Evolutionary conservation across 1,139 yeast genomes (phyloP).

Genomic region (Lodderomyces jiufengensis): DNA sequence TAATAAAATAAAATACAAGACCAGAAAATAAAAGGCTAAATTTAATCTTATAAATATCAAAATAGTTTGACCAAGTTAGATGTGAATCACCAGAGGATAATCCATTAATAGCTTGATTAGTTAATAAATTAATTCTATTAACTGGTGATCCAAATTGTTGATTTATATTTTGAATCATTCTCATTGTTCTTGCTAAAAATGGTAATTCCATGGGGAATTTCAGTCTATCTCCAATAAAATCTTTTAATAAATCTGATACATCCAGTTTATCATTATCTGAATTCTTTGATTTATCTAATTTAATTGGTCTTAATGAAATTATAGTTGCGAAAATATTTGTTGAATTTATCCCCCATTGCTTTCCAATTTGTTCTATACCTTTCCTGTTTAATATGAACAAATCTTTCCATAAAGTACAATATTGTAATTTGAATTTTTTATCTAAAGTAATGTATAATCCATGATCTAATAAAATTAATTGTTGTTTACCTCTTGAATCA

Average conservation of each 20-base stretch:
- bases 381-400: slow-evolving; percentile 51
- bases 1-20: slow-evolving; percentile 36
- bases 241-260: slow-evolving; percentile 22
- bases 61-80: slow-evolving; percentile 19
- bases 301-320: slow-evolving; percentile 48
- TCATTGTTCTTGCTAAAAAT: slow-evolving; percentile 66
- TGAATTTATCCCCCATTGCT: slow-evolving; percentile 69
- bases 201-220: slow-evolving; percentile 65
- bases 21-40: slow-evolving; percentile 42
- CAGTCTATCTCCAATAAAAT: slow-evolving; percentile 57
- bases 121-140: slow-evolving; percentile 62
- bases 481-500: slow-evolving; percentile 40
- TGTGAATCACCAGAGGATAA: slow-evolving; percentile 10
- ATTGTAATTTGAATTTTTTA: slow-evolving; percentile 50
- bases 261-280: slow-evolving; percentile 5
- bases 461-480: slow-evolving; percentile 70
- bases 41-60: slow-evolving; percentile 30
- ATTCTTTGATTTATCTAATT: background rate
- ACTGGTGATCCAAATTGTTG: slow-evolving; percentile 68
- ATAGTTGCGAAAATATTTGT: slow-evolving; percentile 62
- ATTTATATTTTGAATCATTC: slow-evolving; percentile 71
- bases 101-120: slow-evolving; percentile 47
- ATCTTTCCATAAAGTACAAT: slow-evolving; percentile 61
- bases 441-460: slow-evolving; percentile 62
- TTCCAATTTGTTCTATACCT: slow-evolving; percentile 48